These are phyloP conservation scores for Magnolia sinica DNA, from an alignment of 164 flowering plant species.

Conservation along the genomic window DNA sequence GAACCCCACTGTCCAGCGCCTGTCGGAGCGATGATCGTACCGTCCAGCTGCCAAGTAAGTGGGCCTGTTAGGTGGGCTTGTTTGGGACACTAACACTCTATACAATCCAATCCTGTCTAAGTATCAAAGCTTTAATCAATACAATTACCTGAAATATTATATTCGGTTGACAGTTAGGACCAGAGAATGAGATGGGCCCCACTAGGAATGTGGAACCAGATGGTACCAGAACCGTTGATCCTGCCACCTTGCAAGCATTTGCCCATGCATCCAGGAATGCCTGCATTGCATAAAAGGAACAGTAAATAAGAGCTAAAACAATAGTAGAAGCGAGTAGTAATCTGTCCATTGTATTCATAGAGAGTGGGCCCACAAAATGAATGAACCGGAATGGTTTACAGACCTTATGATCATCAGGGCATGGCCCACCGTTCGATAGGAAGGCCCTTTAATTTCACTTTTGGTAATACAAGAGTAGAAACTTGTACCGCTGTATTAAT, in stretches of 20 bases:
- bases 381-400: no score
- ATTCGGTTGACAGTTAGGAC: slow-evolving; percentile 49
- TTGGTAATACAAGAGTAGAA: no score
- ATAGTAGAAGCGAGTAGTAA: no score
- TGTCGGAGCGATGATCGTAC: slow-evolving; percentile 81
- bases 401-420: no score
- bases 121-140: background rate
- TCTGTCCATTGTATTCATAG: no score
- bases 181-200: slow-evolving; percentile 64
- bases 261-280: slow-evolving; percentile 79
- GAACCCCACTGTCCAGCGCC: slow-evolving; percentile 57
- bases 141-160: slow-evolving; percentile 60
- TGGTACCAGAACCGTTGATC: slow-evolving; percentile 61
- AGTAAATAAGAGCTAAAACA: no score
- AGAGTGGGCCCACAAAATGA: no score
- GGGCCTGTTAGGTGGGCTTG: background rate
- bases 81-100: background rate
- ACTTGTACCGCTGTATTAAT: no score
- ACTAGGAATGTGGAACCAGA: slow-evolving; percentile 56
- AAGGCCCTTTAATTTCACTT: no score
- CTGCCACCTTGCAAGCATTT: slow-evolving; percentile 59
- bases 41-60: slow-evolving; percentile 59
- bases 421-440: no score
- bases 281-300: slow-evolving; percentile 29
- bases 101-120: background rate